These are phyloP conservation scores for Triangularia setosa DNA, from an alignment of 2,329 filamentous ascomycete genomes.

Conservation along the genomic window DNA sequence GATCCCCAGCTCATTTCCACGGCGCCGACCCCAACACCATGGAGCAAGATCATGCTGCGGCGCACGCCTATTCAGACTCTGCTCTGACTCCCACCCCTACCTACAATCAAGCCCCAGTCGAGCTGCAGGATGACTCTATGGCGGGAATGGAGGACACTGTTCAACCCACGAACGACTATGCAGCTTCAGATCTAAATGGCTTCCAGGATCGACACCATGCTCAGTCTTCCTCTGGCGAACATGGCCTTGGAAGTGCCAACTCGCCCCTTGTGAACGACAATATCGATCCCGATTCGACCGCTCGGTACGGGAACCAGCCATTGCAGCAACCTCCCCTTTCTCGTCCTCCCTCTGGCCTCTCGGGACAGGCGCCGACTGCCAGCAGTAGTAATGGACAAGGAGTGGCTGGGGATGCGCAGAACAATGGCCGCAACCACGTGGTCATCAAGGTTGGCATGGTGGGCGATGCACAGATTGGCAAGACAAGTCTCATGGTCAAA, in stretches of 20 bases:
- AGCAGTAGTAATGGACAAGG: conserved; percentile 37
- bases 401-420: conserved; percentile 31
- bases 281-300: conserved; percentile 39
- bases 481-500: conserved; percentile 99
- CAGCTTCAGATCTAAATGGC: conserved; percentile 30
- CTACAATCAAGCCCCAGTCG: conserved; percentile 30
- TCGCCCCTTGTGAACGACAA: conserved; percentile 36
- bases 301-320: conserved; percentile 46
- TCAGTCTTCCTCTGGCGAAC: conserved; percentile 49
- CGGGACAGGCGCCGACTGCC: conserved; percentile 38
- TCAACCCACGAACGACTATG: conserved; percentile 25
- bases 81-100: conserved; percentile 9
- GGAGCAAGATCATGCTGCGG: conserved; percentile 29
- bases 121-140: conserved; percentile 47
- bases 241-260: conserved; percentile 40
- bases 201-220: conserved; percentile 37
- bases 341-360: conserved; percentile 53
- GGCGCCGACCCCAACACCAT: conserved; percentile 51
- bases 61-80: conserved; percentile 1
- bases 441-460: conserved; percentile 99
- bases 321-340: conserved; percentile 45
- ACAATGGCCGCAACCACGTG: conserved; percentile 64
- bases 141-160: conserved; percentile 47
- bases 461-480: conserved; percentile 96
- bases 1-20: conserved; percentile 51